These are phyloP conservation scores for Penicillium rolfsii DNA, from an alignment of 2,329 filamentous ascomycete species.

Conservation along the genomic window DNA sequence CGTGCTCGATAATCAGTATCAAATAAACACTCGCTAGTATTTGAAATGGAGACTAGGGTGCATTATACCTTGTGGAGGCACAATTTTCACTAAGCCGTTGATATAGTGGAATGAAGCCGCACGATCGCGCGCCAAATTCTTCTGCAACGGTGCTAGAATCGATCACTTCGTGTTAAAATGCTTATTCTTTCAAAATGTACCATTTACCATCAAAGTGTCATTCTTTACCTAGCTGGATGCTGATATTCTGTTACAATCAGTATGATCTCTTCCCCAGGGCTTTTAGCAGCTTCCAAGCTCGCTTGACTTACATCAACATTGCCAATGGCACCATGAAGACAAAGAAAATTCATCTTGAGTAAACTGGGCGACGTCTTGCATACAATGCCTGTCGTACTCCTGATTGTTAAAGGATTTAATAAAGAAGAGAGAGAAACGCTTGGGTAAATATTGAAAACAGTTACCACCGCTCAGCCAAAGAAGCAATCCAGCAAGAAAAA, in stretches of 20 bases:
- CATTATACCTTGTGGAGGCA: conserved; percentile 22
- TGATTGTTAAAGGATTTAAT: too few species aligned
- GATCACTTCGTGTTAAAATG: neutral
- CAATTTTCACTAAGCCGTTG: conserved; percentile 25
- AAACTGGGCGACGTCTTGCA: conserved; percentile 16
- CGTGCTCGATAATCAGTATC: neutral
- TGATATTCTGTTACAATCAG: conserved; percentile 24
- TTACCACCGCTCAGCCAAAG: neutral
- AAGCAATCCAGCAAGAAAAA: conserved; percentile 3
- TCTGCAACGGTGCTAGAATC: conserved; percentile 23
- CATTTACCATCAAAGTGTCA: too few species aligned
- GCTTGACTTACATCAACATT: conserved; percentile 30
- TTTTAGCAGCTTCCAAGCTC: neutral
- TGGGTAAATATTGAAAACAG: neutral
- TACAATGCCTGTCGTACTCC: neutral
- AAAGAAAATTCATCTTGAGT: conserved; percentile 32
- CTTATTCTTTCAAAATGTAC: neutral
- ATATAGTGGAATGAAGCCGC: conserved; percentile 29
- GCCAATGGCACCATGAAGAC: conserved; percentile 36
- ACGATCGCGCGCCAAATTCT: conserved; percentile 23
- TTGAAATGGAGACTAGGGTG: neutral
- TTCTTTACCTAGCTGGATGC: conserved; percentile 22
- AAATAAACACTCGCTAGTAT: neutral
- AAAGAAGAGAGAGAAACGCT: neutral
- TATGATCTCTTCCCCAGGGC: neutral